Evolutionary conservation across 495 filamentous ascomycete species (phyloP).

Genomic region (Thermochaetoides thermophila): DNA sequence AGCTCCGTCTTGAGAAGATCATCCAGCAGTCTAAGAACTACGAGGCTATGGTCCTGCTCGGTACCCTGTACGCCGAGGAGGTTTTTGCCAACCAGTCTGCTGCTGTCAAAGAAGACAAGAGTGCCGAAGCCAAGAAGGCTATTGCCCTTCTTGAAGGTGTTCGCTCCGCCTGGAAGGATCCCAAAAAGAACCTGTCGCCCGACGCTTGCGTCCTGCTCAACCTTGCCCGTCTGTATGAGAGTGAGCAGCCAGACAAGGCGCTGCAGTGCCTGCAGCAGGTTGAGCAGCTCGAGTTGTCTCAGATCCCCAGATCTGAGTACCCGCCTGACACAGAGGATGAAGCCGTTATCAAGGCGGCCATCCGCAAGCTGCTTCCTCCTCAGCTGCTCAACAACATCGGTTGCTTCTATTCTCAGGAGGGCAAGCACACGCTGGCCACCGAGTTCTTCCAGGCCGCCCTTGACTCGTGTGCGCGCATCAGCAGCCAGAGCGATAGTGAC

Average conservation of each 20-base stretch:
- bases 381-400: slow-evolving; percentile 95
- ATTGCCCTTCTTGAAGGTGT: slow-evolving; percentile 68
- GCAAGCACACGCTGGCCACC: slow-evolving; percentile 66
- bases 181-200: slow-evolving; percentile 59
- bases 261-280: slow-evolving; percentile 81
- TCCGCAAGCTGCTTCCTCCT: slow-evolving; percentile 66
- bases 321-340: slow-evolving; percentile 48
- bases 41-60: slow-evolving; percentile 84
- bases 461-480: slow-evolving; percentile 64
- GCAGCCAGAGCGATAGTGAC: slow-evolving; percentile 48
- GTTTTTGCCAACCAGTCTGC: slow-evolving; percentile 63
- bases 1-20: slow-evolving; percentile 86
- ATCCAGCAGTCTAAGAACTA: slow-evolving; percentile 69
- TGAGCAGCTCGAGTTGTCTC: slow-evolving; percentile 69
- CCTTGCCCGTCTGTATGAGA: slow-evolving; percentile 80
- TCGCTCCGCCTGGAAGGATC: slow-evolving; percentile 78
- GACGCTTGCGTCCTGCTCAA: slow-evolving; percentile 87
- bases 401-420: slow-evolving; percentile 79
- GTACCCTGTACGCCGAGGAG: slow-evolving; percentile 83
- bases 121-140: slow-evolving; percentile 65
- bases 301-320: slow-evolving; percentile 50
- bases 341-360: slow-evolving; percentile 38
- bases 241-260: slow-evolving; percentile 71
- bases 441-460: slow-evolving; percentile 79
- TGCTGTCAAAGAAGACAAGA: slow-evolving; percentile 74